Evolutionary conservation across 2,329 filamentous ascomycete species (phyloP), one percentile per base, ranked within the genome.

Genomic region (Emmonsia crescens): DNA sequence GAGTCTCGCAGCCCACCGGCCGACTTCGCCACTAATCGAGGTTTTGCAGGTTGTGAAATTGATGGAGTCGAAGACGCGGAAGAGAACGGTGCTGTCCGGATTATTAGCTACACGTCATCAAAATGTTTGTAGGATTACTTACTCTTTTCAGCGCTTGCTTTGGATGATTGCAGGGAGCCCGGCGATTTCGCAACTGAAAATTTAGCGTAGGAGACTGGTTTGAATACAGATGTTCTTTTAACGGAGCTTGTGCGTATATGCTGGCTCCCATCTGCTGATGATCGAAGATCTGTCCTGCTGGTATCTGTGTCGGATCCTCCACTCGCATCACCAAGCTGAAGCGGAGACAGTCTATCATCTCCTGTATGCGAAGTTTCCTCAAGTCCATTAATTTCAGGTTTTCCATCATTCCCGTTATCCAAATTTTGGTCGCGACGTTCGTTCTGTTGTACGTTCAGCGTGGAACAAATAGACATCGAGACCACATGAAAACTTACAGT

Each of bases 131-230:
- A 64, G 54, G 29, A 19, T 33, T 55, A 42, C 69, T 67, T 76
- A 79, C 81, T 74, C 77, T 85, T 86, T 54, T 86, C 83, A 48
- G 80, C 77, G 31, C 57, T 65, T 40, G 74, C 66, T 70, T 83
- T 83, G 46, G 79, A 72, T 42, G 76, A 68, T 10, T 82, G 77
- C 40, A 78, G 74, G n/a, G 81, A 75, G n/a, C 76, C 76, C 9
- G 82, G 79, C 29, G 84, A 80, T 71, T 87, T 87, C 56, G 83
- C 82, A 61, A 87, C 77, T 63, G 85, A 84, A 70, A 82, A 85
- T 73, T 86, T 87, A 44, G 85, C 84, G 62, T 86, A 85, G 16
- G 83, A 86, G 42, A 87, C 82, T 33, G 84, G 83, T 72, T 86
- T 87, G 75, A 87, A 86, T 2, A 81, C 78, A 5, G 81, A 73